A percentile compares a stretch with the other conserved stretches of the same genome.
Conservation (phyloP, 441 rosid genomes). For the Hura crepitans region DNA sequence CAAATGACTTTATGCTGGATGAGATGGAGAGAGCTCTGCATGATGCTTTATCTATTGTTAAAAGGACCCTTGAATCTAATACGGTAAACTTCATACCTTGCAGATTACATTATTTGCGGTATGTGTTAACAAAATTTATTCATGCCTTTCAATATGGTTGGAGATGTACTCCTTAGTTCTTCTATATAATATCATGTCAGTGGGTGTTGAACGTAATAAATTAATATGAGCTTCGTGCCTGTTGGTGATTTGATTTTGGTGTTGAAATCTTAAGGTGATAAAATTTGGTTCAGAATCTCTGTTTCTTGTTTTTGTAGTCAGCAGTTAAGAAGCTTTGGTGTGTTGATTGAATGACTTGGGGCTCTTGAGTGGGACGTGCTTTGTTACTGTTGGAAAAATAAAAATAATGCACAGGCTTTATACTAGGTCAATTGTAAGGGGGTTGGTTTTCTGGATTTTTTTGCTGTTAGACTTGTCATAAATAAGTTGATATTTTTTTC, state of each 20-base stretch:
- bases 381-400: not conserved
- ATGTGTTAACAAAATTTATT: not conserved
- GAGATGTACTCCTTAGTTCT: not conserved
- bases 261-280: not conserved
- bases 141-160: not conserved
- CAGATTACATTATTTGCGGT: not conserved
- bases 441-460: too few relatives aligned
- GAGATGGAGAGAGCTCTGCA: slow-evolving; percentile 98
- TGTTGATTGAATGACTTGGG: not conserved
- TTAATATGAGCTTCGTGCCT: too few relatives aligned
- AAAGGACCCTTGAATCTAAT: slow-evolving; percentile 95
- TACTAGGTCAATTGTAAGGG: not conserved
- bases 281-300: not conserved
- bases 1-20: slow-evolving; percentile 97
- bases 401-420: not conserved
- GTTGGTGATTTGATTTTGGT: too few relatives aligned
- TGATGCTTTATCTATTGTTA: slow-evolving; percentile 80
- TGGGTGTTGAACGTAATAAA: not conserved
- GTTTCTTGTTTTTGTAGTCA: not conserved
- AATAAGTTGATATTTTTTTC: not conserved
- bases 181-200: not conserved
- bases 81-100: slow-evolving; percentile 44
- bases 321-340: not conserved
- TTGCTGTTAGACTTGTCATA: too few relatives aligned
- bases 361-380: too few relatives aligned